A percentile compares a stretch with the other conserved stretches of the same genome.
These are phyloP conservation scores for Ganoderma multipileum DNA, from an alignment of 1,284 basidiomycete genomes.

Conservation along the genomic window DNA sequence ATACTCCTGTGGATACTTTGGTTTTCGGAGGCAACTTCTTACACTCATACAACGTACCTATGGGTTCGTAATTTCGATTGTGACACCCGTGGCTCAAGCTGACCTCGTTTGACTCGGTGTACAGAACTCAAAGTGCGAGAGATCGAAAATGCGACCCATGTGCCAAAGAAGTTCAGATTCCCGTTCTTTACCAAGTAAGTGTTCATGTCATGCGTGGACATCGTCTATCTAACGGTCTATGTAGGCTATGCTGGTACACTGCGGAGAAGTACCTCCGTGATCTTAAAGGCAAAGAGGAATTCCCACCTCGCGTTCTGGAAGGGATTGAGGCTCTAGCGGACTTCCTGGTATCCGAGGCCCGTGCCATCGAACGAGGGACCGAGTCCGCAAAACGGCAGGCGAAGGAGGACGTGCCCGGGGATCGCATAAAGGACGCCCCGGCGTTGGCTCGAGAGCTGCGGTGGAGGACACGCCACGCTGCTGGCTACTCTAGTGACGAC, in stretches of 20 bases:
- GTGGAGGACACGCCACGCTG: conserved; percentile 76
- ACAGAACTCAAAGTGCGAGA: conserved; percentile 87
- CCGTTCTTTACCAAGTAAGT: conserved; percentile 83
- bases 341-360: conserved; percentile 82
- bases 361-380: conserved; percentile 69
- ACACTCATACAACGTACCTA: conserved; percentile 82
- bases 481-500: conserved; percentile 74
- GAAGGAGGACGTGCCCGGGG: conserved; percentile 82
- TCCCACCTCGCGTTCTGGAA: conserved; percentile 70
- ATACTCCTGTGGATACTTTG: conserved; percentile 90
- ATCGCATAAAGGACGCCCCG: conserved; percentile 80
- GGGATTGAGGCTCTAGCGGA: conserved; percentile 75
- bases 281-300: conserved; percentile 68
- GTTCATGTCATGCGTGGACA: not conserved
- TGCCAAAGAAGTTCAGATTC: conserved; percentile 95
- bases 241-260: conserved; percentile 89
- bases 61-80: conserved; percentile 56
- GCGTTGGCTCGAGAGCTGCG: conserved; percentile 82
- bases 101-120: conserved; percentile 7
- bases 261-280: conserved; percentile 80
- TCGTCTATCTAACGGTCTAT: not conserved
- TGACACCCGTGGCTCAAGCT: not conserved
- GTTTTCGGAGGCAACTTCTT: conserved; percentile 98
- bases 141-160: conserved; percentile 92
- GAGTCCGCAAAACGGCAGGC: conserved; percentile 72